phyloP scores from a whole-genome alignment of 2,329 filamentous ascomycete species.

The Neofusicoccum ribis region DNA sequence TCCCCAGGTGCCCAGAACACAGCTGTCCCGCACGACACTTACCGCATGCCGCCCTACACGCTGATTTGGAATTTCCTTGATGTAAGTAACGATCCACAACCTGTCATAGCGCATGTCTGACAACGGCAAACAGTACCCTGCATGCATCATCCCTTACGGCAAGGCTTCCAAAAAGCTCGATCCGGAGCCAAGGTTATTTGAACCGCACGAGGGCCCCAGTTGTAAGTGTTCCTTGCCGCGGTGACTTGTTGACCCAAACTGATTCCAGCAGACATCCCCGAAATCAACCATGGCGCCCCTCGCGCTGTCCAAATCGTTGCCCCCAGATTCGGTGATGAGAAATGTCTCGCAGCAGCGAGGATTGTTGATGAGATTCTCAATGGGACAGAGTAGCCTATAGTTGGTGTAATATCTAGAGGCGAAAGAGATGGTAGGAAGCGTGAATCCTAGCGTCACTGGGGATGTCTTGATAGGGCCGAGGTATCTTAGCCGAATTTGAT shows the following conservation, averaged over 20 bases:
- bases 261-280: neutral
- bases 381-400: neutral
- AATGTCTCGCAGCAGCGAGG: conserved; percentile 39
- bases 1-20: conserved; percentile 53
- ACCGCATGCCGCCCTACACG: conserved; percentile 48
- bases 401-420: neutral
- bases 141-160: conserved; percentile 50
- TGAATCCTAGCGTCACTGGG: too few relatives aligned
- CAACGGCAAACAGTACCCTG: conserved; percentile 43
- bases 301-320: conserved; percentile 51
- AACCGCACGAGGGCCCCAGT: conserved; percentile 35
- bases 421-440: too few relatives aligned
- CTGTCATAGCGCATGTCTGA: neutral
- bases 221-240: conserved; percentile 28
- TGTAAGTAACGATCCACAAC: neutral
- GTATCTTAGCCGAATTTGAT: too few relatives aligned
- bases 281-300: conserved; percentile 32
- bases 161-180: conserved; percentile 47
- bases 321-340: conserved; percentile 51
- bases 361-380: conserved; percentile 31
- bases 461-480: too few relatives aligned
- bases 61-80: conserved; percentile 55
- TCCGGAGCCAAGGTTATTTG: conserved; percentile 29
- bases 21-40: conserved; percentile 40
- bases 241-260: neutral